A percentile compares a stretch with the other conserved stretches of the same genome.
Evolutionary conservation across 441 rosid species (phyloP).

Genomic region (Jatropha podagrica): DNA sequence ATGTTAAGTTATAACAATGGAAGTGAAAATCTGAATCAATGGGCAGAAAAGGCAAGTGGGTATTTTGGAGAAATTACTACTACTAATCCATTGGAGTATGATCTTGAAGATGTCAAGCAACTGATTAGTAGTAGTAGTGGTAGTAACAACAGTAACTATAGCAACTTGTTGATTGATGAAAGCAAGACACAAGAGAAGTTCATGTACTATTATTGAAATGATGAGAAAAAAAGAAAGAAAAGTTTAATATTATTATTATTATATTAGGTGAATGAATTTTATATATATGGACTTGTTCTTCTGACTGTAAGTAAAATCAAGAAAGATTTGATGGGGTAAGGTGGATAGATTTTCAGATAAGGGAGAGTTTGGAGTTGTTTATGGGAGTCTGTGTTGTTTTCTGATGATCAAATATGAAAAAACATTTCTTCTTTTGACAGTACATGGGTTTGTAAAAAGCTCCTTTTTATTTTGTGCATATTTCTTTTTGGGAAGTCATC

Average conservation of each 20-base stretch:
- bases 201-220: slow-evolving; percentile 33
- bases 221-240: no score
- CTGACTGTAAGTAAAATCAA: slow-evolving; percentile 63
- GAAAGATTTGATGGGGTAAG: slow-evolving; percentile 76
- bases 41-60: slow-evolving; percentile 32
- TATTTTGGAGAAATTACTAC: slow-evolving; percentile 25
- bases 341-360: slow-evolving; percentile 33
- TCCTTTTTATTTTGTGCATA: slow-evolving; percentile 22
- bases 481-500: slow-evolving; percentile 26
- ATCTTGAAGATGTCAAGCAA: slow-evolving; percentile 49
- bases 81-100: slow-evolving; percentile 21
- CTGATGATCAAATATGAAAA: slow-evolving; percentile 22
- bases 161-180: slow-evolving; percentile 34
- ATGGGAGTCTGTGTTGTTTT: slow-evolving; percentile 44
- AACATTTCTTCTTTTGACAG: slow-evolving; percentile 44
- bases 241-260: not conserved
- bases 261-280: not conserved
- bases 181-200: slow-evolving; percentile 43
- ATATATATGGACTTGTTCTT: slow-evolving; percentile 9
- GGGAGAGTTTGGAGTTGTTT: slow-evolving; percentile 29
- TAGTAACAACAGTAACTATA: slow-evolving; percentile 5
- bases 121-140: slow-evolving; percentile 32
- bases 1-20: slow-evolving; percentile 32
- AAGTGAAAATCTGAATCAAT: slow-evolving; percentile 29
- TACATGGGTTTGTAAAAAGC: slow-evolving; percentile 35